These are phyloP conservation scores for Coemansia asiatica DNA, from an alignment of 192 early-diverging fungal species.

Conservation along the genomic window DNA sequence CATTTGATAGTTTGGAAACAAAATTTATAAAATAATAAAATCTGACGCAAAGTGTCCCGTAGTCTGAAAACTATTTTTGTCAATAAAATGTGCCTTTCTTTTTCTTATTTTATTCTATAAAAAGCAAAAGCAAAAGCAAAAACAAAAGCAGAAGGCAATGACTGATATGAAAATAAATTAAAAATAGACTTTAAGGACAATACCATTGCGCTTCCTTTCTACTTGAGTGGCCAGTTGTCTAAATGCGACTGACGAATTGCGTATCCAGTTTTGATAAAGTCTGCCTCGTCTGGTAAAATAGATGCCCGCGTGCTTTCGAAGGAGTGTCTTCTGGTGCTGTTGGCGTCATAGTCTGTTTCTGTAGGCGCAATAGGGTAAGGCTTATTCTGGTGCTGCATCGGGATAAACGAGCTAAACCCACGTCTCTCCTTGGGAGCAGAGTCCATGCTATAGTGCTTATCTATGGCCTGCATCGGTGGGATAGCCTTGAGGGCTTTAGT, in stretches of 20 bases:
- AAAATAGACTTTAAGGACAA: too few relatives aligned
- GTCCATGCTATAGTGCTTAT: constrained; percentile 8
- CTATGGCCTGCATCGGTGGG: background rate
- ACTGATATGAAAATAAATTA: too few relatives aligned
- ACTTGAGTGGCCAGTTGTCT: constrained; percentile 45
- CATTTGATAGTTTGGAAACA: too few relatives aligned
- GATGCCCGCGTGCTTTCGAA: constrained; percentile 40
- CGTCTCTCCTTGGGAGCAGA: constrained; percentile 10
- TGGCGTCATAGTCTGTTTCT: constrained; percentile 9
- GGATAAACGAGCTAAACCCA: constrained; percentile 46
- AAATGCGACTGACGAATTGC: constrained; percentile 29
- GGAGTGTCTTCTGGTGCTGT: constrained; percentile 22
- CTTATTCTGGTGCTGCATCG: constrained; percentile 10
- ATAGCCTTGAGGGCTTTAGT: background rate
- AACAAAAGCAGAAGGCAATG: too few relatives aligned
- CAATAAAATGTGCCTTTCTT: too few relatives aligned
- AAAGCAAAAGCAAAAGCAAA: too few relatives aligned
- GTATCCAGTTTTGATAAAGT: constrained; percentile 44
- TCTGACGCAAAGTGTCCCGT: too few relatives aligned
- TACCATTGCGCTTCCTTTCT: too few relatives aligned
- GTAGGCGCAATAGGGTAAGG: background rate
- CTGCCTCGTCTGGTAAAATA: constrained; percentile 37
- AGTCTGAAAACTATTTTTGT: too few relatives aligned
- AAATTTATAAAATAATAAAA: too few relatives aligned
- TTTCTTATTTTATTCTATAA: too few relatives aligned